phyloP scores from a whole-genome alignment of 768 basidiomycete genomes.

The Serendipita sp. region DNA sequence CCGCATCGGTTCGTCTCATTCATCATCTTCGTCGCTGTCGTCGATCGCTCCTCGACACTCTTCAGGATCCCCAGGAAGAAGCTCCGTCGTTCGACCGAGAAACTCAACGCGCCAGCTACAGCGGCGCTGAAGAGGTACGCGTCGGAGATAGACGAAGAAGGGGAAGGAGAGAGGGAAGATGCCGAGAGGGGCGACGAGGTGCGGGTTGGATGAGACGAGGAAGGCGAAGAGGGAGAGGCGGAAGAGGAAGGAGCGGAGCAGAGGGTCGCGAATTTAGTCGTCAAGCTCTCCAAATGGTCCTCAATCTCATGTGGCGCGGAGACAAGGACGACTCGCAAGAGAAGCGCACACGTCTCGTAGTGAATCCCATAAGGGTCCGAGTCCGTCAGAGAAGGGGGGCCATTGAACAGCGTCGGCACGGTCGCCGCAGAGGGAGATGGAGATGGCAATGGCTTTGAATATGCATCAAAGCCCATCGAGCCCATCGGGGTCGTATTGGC shows the following conservation, averaged over 20 bases:
- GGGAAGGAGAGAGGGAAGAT: not conserved
- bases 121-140: not conserved
- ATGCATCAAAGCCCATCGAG: too few species aligned
- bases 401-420: too few species aligned
- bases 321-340: conserved; percentile 14
- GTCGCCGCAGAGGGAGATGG: not conserved
- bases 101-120: not conserved
- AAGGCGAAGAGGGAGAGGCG: not conserved
- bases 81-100: not conserved
- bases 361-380: not conserved
- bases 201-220: not conserved
- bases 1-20: not conserved
- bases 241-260: too few species aligned
- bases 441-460: not conserved
- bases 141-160: not conserved
- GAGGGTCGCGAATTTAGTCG: not conserved
- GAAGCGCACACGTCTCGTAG: conserved; percentile 15
- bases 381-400: not conserved
- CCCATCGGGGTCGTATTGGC: too few species aligned
- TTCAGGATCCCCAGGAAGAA: not conserved
- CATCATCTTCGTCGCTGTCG: not conserved
- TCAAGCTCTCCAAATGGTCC: not conserved
- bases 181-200: not conserved
- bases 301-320: conserved; percentile 7
- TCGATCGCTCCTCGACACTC: not conserved